phyloP scores from a whole-genome alignment of 164 flowering plant species.

The Litsea cubeba region DNA sequence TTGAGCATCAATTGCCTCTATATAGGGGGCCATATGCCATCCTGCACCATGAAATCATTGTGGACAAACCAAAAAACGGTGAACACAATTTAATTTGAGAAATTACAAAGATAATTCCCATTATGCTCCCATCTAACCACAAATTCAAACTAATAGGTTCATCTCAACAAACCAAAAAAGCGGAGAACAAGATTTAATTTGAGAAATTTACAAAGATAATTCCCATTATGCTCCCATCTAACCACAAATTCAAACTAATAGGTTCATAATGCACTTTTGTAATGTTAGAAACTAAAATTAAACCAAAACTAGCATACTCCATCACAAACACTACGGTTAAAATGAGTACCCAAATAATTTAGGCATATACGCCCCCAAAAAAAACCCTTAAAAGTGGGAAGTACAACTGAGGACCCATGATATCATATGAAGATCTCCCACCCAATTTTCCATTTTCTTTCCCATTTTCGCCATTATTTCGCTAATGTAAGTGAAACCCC shows the following conservation, averaged over 20 bases:
- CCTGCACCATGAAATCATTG: slow-evolving; percentile 37
- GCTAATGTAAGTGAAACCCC: no score
- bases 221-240: not conserved
- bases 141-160: not conserved
- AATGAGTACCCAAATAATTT: not conserved
- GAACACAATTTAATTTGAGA: not conserved
- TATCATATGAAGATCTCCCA: no score
- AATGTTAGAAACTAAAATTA: not conserved
- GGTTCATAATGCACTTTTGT: not conserved
- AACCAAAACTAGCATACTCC: not conserved
- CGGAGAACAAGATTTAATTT: not conserved
- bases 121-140: not conserved
- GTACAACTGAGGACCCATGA: no score
- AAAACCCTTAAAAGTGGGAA: no score
- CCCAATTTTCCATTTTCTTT: no score
- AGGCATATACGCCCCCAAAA: no score
- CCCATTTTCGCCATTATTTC: no score
- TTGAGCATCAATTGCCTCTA: slow-evolving; percentile 89
- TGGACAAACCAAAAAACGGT: not conserved
- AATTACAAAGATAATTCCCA: not conserved
- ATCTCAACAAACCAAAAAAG: not conserved
- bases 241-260: not conserved
- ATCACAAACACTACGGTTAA: not conserved
- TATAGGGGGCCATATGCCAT: slow-evolving; percentile 96
- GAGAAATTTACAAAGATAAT: not conserved